Evolutionary conservation across 495 filamentous ascomycete genomes (phyloP).

Genomic region (Penicillium salamii): DNA sequence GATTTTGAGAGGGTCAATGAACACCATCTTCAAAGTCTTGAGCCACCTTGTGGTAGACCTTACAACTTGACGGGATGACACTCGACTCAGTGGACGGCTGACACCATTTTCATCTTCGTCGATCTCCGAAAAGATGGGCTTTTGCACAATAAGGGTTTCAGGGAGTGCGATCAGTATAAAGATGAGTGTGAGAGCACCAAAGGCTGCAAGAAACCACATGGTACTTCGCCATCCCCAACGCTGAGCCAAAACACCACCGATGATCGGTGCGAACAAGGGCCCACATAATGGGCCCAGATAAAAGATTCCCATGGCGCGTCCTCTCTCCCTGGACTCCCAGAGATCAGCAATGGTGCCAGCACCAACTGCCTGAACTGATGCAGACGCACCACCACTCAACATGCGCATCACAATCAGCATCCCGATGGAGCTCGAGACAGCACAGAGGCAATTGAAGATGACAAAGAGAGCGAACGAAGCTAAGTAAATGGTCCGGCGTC

Average conservation of each 20-base stretch:
- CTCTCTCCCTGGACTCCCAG: constrained; percentile 79
- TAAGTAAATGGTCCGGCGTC: constrained; percentile 82
- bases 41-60: constrained; percentile 51
- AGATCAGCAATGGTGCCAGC: constrained; percentile 92
- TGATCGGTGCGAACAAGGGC: constrained; percentile 80
- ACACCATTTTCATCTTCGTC: constrained; percentile 18
- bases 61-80: constrained; percentile 63
- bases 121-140: constrained; percentile 13
- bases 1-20: constrained; percentile 79
- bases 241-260: constrained; percentile 74
- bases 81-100: constrained; percentile 47
- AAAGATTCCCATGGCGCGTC: constrained; percentile 88
- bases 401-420: constrained; percentile 88
- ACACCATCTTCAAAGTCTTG: constrained; percentile 56
- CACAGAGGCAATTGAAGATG: constrained; percentile 72
- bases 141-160: constrained; percentile 54
- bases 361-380: constrained; percentile 87
- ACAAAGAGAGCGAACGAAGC: constrained; percentile 76
- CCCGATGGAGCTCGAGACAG: constrained; percentile 68
- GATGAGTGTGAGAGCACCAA: constrained; percentile 62
- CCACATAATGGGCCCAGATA: constrained; percentile 89
- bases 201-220: constrained; percentile 81
- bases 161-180: constrained; percentile 68
- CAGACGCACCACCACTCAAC: constrained; percentile 77
- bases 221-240: constrained; percentile 79